A percentile compares a stretch with the other conserved stretches of the same genome.
phyloP scores from a whole-genome alignment of 192 early-diverging fungal genomes.

The Thoreauomyces humboldtii region DNA sequence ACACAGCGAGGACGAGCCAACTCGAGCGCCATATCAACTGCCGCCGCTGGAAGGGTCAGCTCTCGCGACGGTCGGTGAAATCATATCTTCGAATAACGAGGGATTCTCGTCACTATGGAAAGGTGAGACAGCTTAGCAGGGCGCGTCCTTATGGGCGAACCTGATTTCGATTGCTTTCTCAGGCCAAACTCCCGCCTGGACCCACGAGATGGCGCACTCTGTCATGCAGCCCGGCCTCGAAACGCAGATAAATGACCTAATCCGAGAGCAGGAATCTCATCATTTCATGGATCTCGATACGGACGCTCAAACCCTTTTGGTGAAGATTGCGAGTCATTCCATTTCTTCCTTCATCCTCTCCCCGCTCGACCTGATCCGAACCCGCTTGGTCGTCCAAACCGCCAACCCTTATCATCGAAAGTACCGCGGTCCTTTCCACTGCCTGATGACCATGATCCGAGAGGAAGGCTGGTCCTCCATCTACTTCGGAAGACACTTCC shows the following conservation, averaged over 20 bases:
- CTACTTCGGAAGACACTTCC: slow-evolving; percentile 70
- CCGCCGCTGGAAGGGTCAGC: slow-evolving; percentile 38
- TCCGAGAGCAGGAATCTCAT: slow-evolving; percentile 24
- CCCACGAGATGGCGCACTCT: slow-evolving; percentile 70
- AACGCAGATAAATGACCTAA: slow-evolving; percentile 25
- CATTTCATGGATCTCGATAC: slow-evolving; percentile 15
- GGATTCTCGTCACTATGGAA: slow-evolving; percentile 53
- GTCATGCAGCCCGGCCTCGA: slow-evolving; percentile 76
- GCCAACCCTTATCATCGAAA: slow-evolving; percentile 76
- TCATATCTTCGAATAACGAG: slow-evolving; percentile 34
- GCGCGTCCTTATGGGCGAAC: background rate
- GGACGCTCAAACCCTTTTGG: slow-evolving; percentile 36
- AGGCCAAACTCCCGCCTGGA: slow-evolving; percentile 74
- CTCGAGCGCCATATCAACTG: slow-evolving; percentile 50
- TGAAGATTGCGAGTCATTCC: slow-evolving; percentile 72
- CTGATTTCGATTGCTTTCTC: too few species aligned
- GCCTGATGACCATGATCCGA: slow-evolving; percentile 67
- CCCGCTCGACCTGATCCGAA: slow-evolving; percentile 85
- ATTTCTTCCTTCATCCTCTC: slow-evolving; percentile 76
- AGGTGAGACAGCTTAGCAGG: slow-evolving; percentile 39
- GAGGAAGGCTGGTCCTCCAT: slow-evolving; percentile 77
- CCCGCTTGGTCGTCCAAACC: slow-evolving; percentile 83
- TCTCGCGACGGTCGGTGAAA: slow-evolving; percentile 22
- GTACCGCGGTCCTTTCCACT: slow-evolving; percentile 73
- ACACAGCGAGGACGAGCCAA: slow-evolving; percentile 34